Percentiles rank a stretch among this genome's conserved stretches.
These are phyloP conservation scores for Aspergillus transmontanensis DNA, from an alignment of 2,329 filamentous ascomycete species.

Conservation along the genomic window DNA sequence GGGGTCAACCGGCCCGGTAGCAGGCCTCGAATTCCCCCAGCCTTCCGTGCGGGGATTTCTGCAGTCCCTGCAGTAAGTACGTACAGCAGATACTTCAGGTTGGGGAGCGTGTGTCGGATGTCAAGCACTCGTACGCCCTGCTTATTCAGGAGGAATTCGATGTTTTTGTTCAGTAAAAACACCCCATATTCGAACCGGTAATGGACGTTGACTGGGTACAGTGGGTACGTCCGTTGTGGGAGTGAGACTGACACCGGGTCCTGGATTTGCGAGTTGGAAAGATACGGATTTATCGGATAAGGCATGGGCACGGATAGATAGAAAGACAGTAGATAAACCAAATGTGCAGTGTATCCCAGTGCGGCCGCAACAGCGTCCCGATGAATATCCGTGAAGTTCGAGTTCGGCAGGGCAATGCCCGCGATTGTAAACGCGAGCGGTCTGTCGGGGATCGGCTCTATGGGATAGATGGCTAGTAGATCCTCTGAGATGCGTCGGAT, in stretches of 20 bases:
- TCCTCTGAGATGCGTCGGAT: conserved; percentile 86
- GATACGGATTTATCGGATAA: conserved; percentile 73
- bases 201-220: conserved; percentile 73
- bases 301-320: conserved; percentile 79
- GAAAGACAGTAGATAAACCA: conserved; percentile 75
- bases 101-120: conserved; percentile 87
- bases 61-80: conserved; percentile 79
- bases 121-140: conserved; percentile 82
- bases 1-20: conserved; percentile 40
- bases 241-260: conserved; percentile 67
- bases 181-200: conserved; percentile 96
- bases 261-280: conserved; percentile 73
- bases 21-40: conserved; percentile 55
- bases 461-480: conserved; percentile 75
- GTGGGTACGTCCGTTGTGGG: conserved; percentile 72
- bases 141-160: conserved; percentile 68
- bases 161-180: conserved; percentile 95
- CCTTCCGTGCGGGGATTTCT: conserved; percentile 59
- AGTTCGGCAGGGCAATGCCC: conserved; percentile 76
- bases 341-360: conserved; percentile 75
- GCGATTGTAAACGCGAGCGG: conserved; percentile 84
- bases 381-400: conserved; percentile 68
- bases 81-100: conserved; percentile 89
- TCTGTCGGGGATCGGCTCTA: conserved; percentile 65
- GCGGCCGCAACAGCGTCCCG: conserved; percentile 76